phyloP scores from a whole-genome alignment of 768 basidiomycete genomes.

The Leccinum uliginosum region DNA sequence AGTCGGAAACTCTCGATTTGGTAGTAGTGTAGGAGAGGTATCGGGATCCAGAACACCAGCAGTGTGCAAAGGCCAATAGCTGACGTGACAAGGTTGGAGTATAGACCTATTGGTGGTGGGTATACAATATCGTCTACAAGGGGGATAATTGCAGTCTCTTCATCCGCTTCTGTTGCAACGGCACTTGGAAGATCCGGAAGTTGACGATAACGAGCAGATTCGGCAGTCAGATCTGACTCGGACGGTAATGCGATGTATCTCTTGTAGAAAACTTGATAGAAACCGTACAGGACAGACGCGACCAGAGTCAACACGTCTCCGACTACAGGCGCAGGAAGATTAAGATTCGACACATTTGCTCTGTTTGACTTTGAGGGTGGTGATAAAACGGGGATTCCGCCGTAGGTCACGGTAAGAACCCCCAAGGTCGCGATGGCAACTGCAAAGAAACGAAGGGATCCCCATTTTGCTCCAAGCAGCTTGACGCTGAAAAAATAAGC shows the following conservation, averaged over 20 bases:
- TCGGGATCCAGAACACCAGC: slow-evolving; percentile 70
- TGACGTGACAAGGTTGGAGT: slow-evolving; percentile 79
- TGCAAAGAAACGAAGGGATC: slow-evolving; percentile 58
- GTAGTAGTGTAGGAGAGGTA: slow-evolving; percentile 67
- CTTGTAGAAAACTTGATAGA: slow-evolving; percentile 87
- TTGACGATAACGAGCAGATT: slow-evolving; percentile 39
- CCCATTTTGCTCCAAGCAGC: slow-evolving; percentile 60
- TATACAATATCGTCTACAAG: slow-evolving; percentile 36
- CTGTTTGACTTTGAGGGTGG: slow-evolving; percentile 15
- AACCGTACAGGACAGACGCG: slow-evolving; percentile 67
- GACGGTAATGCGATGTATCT: slow-evolving; percentile 65
- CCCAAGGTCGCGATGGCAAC: slow-evolving; percentile 81
- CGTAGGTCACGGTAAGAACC: slow-evolving; percentile 78
- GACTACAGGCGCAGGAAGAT: slow-evolving; percentile 50
- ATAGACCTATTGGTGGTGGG: slow-evolving; percentile 76
- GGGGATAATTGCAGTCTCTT: slow-evolving; percentile 13
- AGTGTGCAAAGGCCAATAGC: slow-evolving; percentile 76
- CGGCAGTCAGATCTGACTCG: slow-evolving; percentile 49
- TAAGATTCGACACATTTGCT: not conserved
- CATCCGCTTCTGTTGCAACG: slow-evolving; percentile 20
- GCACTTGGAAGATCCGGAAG: slow-evolving; percentile 39
- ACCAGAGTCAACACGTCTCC: slow-evolving; percentile 73
- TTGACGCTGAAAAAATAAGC: slow-evolving; percentile 84
- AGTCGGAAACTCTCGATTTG: slow-evolving; percentile 63
- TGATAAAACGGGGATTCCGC: slow-evolving; percentile 42